Percentiles rank a stretch among this genome's conserved stretches.
Evolutionary conservation across 2,329 filamentous ascomycete species (phyloP).

Genomic region (Colletotrichum cuscutae): DNA sequence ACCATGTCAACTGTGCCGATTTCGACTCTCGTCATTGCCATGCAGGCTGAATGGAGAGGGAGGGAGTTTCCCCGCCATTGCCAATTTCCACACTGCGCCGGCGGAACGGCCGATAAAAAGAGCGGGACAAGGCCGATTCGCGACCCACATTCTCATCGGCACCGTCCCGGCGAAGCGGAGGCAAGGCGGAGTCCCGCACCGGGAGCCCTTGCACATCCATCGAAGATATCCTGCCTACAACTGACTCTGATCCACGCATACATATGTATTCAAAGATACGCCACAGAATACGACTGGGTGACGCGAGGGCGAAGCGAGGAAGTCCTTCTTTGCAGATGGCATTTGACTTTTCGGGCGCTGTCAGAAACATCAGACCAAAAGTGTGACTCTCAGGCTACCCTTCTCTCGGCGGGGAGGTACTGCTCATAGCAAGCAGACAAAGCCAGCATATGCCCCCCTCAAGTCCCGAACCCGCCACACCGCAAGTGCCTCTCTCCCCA

Average conservation of each 20-base stretch:
- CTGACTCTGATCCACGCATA: not conserved
- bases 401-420: not conserved
- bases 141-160: slow-evolving; percentile 6
- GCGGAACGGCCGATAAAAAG: not conserved
- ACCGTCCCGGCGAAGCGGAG: not conserved
- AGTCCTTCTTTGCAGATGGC: not conserved
- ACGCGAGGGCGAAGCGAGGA: not conserved
- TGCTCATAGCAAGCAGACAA: not conserved
- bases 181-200: slow-evolving; percentile 10
- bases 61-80: not conserved
- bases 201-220: not conserved
- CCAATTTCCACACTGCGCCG: not conserved
- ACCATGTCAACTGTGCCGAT: not conserved
- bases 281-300: not conserved
- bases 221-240: not conserved
- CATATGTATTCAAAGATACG: not conserved
- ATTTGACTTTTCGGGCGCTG: too few relatives aligned
- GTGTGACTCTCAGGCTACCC: not conserved
- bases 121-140: not conserved
- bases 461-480: not conserved
- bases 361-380: not conserved
- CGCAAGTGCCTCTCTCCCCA: not conserved
- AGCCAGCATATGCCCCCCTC: not conserved
- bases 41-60: not conserved
- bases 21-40: not conserved